A percentile compares a stretch with the other conserved stretches of the same genome.
Conservation (phyloP, 116 monocot species). For the Iris pallida region DNA sequence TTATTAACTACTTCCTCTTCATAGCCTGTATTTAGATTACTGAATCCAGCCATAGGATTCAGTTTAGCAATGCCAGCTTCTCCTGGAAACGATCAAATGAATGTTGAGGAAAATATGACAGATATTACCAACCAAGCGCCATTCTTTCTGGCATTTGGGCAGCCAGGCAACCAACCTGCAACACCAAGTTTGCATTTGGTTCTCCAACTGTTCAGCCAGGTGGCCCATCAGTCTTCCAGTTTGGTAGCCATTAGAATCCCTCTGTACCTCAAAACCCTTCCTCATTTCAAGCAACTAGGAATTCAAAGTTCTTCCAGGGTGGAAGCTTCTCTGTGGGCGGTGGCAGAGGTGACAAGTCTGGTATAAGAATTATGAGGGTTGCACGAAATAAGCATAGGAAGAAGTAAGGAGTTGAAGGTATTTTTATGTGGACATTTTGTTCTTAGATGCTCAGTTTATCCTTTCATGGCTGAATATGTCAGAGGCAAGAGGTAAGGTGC, state of each 20-base stretch:
- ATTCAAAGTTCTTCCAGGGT: slow-evolving; percentile 10
- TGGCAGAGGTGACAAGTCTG: slow-evolving; percentile 12
- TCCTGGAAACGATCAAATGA: slow-evolving; percentile 25
- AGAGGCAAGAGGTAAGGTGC: neutral
- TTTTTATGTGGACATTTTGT: neutral
- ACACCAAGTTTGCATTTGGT: slow-evolving; percentile 7
- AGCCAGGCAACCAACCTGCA: slow-evolving; percentile 7
- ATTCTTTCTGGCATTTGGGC: slow-evolving; percentile 9
- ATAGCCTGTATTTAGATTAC: neutral
- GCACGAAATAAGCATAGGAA: neutral
- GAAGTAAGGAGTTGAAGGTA: neutral
- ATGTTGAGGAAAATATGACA: slow-evolving; percentile 23
- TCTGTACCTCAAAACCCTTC: slow-evolving; percentile 15
- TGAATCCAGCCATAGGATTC: slow-evolving; percentile 7
- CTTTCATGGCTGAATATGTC: neutral
- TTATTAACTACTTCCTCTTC: neutral
- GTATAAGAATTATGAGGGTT: slow-evolving; percentile 4
- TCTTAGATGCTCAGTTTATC: neutral
- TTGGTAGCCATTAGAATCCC: slow-evolving; percentile 16
- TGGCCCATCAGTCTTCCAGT: slow-evolving; percentile 7
- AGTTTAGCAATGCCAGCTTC: neutral
- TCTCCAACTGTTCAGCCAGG: slow-evolving; percentile 7
- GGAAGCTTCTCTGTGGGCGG: slow-evolving; percentile 22
- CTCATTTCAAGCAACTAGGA: slow-evolving; percentile 7
- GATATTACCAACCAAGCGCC: slow-evolving; percentile 5